Base-by-base conservation (phyloP, 2,329 filamentous ascomycete genomes). In the Talaromyces sp. region DNA sequence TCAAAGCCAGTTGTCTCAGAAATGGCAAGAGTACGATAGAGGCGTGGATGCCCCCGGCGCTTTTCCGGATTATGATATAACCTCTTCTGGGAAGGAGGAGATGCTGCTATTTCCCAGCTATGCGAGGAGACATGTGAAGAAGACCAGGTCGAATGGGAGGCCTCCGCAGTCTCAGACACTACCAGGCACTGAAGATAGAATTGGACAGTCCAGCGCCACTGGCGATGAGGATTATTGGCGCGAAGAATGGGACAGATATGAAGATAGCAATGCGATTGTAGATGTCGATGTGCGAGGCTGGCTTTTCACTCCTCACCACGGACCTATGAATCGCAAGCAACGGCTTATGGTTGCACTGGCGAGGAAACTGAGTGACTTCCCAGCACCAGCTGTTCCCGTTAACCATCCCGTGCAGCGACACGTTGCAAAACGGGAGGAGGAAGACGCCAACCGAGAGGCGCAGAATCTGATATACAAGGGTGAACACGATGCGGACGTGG, bases 81-180 rank as follows among this genome's bases (percentile, higher is more conserved):
- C 89, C 16, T 84, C 87, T 11, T 88, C 87, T 65, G 93, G 91
- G 12, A 86, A 92, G 64, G 92, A 97, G 74, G 91, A 98, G 78
- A 91, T 99, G 87, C 86, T 99, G 9, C 75, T 99, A 25, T 99
- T 99, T 69, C 95, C 95, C 0, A 97, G 92, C 60, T 99, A 99
- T 73, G 92, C 91, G 8, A 87, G 93, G 71, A 83, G 83, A 65
- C 89, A 96, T 73, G 75, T 84, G 37, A 88, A 80, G 67, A 66
- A 79, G 75, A 73, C 77, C 72, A 75, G 75, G n/a, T 76, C 76
- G 67, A 68, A 66, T n/a, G 70, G 72, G 66, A 31, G 54, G 11
- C 66, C 75, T 67, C 67, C 69, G 40, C 66, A 64, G 68, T 68
- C 69, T 55, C 66, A 64, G 68, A 48, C 63, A 23, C 62, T 70